phyloP scores from a whole-genome alignment of 495 filamentous ascomycete genomes.

The Parachaetomium inaequale region DNA sequence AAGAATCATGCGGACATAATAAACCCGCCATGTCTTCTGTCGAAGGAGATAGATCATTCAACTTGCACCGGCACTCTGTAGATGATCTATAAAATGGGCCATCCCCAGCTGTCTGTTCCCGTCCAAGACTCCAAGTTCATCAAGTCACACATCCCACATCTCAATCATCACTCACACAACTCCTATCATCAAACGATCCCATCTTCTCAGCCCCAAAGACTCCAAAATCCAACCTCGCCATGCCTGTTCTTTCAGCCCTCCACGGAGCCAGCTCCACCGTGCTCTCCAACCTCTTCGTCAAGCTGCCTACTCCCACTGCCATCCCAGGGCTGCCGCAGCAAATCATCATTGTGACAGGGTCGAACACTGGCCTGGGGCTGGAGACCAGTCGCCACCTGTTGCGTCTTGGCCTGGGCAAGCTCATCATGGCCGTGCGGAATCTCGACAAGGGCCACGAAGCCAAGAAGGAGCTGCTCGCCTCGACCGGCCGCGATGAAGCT shows the following conservation, averaged over 20 bases:
- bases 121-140: background rate
- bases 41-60: background rate
- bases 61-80: too few relatives aligned
- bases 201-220: background rate
- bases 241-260: background rate
- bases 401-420: background rate
- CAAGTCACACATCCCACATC: background rate
- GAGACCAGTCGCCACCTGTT: background rate
- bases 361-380: constrained; percentile 11
- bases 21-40: background rate
- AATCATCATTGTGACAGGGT: background rate
- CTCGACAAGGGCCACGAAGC: background rate
- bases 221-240: background rate
- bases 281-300: constrained; percentile 4
- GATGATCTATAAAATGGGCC: background rate
- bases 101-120: background rate
- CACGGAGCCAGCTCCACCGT: background rate
- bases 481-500: background rate
- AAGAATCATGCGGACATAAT: background rate
- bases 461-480: background rate
- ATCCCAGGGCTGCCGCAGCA: background rate
- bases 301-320: background rate
- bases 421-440: constrained; percentile 6
- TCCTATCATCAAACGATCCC: background rate
- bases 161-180: background rate